Percentiles rank a stretch among this genome's conserved stretches.
Conservation (phyloP, 139 green algal genomes). For the Diplosphaera chodatii region DNA sequence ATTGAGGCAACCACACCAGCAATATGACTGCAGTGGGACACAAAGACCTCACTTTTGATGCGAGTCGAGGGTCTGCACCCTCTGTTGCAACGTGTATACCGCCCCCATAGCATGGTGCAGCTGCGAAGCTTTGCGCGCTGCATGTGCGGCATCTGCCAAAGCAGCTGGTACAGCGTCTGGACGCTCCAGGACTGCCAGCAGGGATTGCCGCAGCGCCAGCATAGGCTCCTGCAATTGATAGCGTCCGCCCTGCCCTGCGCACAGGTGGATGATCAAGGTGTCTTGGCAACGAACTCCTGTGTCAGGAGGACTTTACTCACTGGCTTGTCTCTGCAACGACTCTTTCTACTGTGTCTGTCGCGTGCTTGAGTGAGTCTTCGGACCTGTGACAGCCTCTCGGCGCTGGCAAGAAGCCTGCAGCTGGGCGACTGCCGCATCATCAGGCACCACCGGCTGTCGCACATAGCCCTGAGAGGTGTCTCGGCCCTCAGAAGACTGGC, state of each 20-base stretch:
- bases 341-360: too few relatives aligned
- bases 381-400: background rate
- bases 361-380: too few relatives aligned
- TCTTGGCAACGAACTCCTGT: too few relatives aligned
- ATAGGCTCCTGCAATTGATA: constrained; percentile 50
- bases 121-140: constrained; percentile 43
- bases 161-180: constrained; percentile 7
- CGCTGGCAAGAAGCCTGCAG: background rate
- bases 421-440: background rate
- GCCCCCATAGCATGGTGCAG: constrained; percentile 22
- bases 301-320: too few relatives aligned
- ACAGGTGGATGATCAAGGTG: too few relatives aligned
- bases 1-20: too few relatives aligned
- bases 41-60: background rate
- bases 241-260: constrained; percentile 9
- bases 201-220: constrained; percentile 31
- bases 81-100: constrained; percentile 22
- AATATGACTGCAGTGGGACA: too few relatives aligned
- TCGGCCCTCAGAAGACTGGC: background rate
- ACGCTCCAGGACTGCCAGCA: constrained; percentile 24
- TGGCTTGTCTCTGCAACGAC: too few relatives aligned
- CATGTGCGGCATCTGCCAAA: constrained; percentile 24
- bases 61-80: constrained; percentile 10
- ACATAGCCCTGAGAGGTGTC: too few relatives aligned
- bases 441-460: background rate